Percentiles rank a stretch among this genome's conserved stretches.
These are phyloP conservation scores for Pseudocercospora crystallina DNA, from an alignment of 2,329 filamentous ascomycete species.

Conservation along the genomic window DNA sequence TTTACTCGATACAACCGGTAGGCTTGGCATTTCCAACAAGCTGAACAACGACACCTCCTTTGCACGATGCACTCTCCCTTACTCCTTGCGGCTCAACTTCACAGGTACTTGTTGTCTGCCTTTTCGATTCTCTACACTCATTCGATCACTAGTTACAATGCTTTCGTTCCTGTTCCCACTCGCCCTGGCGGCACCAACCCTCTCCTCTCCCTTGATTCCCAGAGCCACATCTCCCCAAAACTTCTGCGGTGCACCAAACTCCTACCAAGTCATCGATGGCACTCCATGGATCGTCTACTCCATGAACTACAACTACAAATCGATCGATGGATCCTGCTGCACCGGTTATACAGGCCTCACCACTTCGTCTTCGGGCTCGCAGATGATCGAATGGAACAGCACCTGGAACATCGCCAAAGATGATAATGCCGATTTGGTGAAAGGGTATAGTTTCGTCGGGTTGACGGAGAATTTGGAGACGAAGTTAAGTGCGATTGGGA, in stretches of 20 bases:
- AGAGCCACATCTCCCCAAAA: neutral
- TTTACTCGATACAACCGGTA: no score
- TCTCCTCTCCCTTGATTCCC: no score
- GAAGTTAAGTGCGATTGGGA: conserved; percentile 39
- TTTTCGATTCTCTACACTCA: no score
- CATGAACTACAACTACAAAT: conserved; percentile 46
- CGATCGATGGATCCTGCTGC: conserved; percentile 43
- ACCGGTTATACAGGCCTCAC: conserved; percentile 40
- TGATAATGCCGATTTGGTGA: conserved; percentile 40
- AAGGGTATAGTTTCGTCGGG: conserved; percentile 48
- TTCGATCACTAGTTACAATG: no score
- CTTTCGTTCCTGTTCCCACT: no score
- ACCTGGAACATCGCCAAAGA: conserved; percentile 42
- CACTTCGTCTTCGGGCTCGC: conserved; percentile 30
- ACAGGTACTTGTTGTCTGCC: no score
- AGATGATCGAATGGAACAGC: conserved; percentile 41
- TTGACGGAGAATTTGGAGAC: conserved; percentile 45
- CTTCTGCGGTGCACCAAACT: conserved; percentile 18
- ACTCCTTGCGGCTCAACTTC: no score
- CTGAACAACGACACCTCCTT: no score
- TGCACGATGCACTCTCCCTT: no score
- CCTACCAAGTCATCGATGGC: conserved; percentile 37
- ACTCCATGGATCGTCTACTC: conserved; percentile 49
- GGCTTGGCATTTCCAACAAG: no score
- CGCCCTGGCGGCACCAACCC: no score